Base-by-base conservation (phyloP, 2,329 filamentous ascomycete genomes). In the Phialophora macrospora region DNA sequence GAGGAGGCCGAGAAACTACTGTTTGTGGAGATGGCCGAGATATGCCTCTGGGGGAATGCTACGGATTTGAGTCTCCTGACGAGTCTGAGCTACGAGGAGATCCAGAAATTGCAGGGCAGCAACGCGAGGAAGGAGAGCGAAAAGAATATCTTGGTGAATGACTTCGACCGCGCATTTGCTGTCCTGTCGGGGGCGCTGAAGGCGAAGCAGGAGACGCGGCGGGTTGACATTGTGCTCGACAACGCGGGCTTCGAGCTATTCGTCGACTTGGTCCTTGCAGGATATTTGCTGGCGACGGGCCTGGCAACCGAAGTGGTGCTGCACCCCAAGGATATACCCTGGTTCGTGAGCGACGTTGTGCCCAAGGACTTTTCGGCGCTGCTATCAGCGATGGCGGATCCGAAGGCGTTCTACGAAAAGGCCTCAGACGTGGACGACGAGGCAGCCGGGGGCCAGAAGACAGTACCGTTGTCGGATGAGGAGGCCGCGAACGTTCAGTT, bases 221-320 rank as follows among this genome's bases (percentile, higher is more conserved):
- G 92, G 17, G 90, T 99, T 1, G 95, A 99, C 74, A 94, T 99
- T 70, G 90, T 99, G 1, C 89, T 99, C 4, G 95, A 99, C 77
- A 99, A 99, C 73, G 92, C 95, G 22, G 95, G 95, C 5, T 99
- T 99, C 75, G 95, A 99, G 82, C 85, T 99, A 12, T 99, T 93
- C 75, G 95, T 98, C 70, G 95, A 99, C 75, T 84, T 99, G 9
- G 88, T 98, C 64, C 85, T 99, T 1, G 93, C 92, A 0, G 94
- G 93, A 0, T 99, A 96, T 76, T 84, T 99, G 14, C 84, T 99
- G 6, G 88, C 92, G 0, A 84, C 92, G 0, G 91, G 90, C 0
- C 86, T 99, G 5, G 95, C 95, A 0, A 97, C 93, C 0, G 87
- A 88, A 26, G 84, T 99, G 14, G 88, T 98, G 22, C 85, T 99